These are phyloP conservation scores for Aspergillus avenaceus DNA, from an alignment of 495 filamentous ascomycete species.

Conservation along the genomic window DNA sequence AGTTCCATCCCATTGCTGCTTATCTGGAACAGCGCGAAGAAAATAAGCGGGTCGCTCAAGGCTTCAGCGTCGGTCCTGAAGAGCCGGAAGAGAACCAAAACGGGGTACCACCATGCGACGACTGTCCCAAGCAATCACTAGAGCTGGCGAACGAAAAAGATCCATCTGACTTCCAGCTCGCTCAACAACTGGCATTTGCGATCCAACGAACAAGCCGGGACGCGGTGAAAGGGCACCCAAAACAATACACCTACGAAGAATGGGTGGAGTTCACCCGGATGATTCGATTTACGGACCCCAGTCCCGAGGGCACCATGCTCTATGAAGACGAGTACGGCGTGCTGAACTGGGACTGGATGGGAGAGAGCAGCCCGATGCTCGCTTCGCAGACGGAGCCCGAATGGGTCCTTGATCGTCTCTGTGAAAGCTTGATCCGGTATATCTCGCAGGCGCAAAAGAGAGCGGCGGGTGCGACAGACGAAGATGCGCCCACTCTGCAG, in stretches of 20 bases:
- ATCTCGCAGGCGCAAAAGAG: conserved; percentile 31
- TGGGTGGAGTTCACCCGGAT: conserved; percentile 60
- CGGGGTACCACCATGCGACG: not conserved
- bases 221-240: conserved; percentile 31
- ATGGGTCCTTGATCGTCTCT: conserved; percentile 57
- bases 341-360: conserved; percentile 67
- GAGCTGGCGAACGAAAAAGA: conserved; percentile 37
- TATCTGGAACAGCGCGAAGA: conserved; percentile 34
- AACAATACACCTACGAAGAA: conserved; percentile 57
- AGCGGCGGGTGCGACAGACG: not conserved
- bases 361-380: conserved; percentile 58
- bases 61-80: conserved; percentile 38
- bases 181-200: conserved; percentile 48
- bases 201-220: conserved; percentile 50
- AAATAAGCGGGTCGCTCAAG: conserved; percentile 42
- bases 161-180: conserved; percentile 37
- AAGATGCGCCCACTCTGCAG: conserved; percentile 21
- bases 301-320: conserved; percentile 9
- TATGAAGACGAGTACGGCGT: conserved; percentile 55
- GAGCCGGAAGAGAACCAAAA: conserved; percentile 13
- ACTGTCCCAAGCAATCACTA: conserved; percentile 9
- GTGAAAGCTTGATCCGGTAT: conserved; percentile 54
- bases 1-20: conserved; percentile 34
- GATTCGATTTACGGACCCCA: conserved; percentile 52
- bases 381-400: conserved; percentile 52